Evolutionary conservation across 371 early-diverging fungal genomes (phyloP), one percentile per base, ranked within the genome.

Genomic region (Blakeslea trispora): DNA sequence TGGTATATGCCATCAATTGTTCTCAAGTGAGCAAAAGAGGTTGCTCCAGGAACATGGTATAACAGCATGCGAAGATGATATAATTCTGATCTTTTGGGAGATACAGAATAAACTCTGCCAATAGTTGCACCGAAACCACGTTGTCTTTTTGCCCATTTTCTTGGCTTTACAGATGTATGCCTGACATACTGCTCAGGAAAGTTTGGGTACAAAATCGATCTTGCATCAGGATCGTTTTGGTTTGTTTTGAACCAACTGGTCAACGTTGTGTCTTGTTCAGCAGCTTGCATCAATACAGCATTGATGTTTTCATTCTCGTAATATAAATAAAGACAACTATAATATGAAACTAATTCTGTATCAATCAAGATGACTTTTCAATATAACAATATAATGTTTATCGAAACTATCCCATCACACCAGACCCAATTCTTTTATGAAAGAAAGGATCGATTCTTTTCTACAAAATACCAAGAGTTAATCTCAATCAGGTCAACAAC

Each of bases 61-160:
- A 70, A 47, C 19, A 66, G 18, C 3, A 61, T 28, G 0, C 66
- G 53, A 14, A 66, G 47, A 45, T 46, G 53, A 41, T 22, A 65
- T 15, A 49, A 59, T 49, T 70, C 66, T 9, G 42, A 21, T 18
- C 58, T 59, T 22, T 24, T 66, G 22, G 66, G 63, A 7, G 42
- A 59, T 15, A 65, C 44, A 17, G 44, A 52, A 45, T 67, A 61
- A 1, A 69, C 35, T 11, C 63, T 45, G 10, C 57, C 53, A 49
- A 69, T 63, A 15, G 28, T 21, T 5, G 9, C 41, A 15, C 15
- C 17, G 0, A 42, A 17, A n/a, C 45, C 9, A 11, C 40, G 21
- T 34, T 39, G 22, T 19, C 35, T 45, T 7, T 11, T 51, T 54
- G 58, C 57, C 48, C 48, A 48, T 40, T 15, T 11, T 13, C 15